phyloP scores from a whole-genome alignment of 306 rosid species.

The Senna tora region DNA sequence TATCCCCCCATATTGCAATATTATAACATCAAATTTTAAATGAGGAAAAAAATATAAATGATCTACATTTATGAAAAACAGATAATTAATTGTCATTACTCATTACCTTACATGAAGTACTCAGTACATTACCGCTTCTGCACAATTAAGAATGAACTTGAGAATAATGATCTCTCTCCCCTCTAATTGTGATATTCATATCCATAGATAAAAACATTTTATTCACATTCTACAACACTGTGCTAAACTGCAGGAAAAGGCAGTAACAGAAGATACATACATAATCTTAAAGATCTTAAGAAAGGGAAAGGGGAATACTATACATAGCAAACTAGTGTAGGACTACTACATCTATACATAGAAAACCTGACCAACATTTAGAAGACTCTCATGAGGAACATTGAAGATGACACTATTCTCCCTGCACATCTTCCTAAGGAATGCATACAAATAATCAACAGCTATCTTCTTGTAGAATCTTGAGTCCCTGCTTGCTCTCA shows the following conservation, averaged over 20 bases:
- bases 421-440: conserved; percentile 94
- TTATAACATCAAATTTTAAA: no score
- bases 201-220: conserved; percentile 22
- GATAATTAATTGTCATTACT: no score
- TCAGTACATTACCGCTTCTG: no score
- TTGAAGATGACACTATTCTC: conserved; percentile 92
- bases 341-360: conserved; percentile 56
- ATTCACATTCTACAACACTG: conserved; percentile 44
- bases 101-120: no score
- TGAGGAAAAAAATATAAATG: no score
- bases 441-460: conserved; percentile 81
- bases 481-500: conserved; percentile 77
- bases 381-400: conserved; percentile 93
- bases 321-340: neutral
- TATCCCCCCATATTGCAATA: no score
- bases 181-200: conserved; percentile 33
- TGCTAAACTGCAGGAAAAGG: conserved; percentile 27
- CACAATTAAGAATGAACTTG: no score
- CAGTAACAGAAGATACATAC: conserved; percentile 12
- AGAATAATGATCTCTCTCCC: no score
- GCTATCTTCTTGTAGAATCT: conserved; percentile 74
- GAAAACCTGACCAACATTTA: conserved; percentile 91
- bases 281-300: neutral
- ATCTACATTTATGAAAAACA: no score
- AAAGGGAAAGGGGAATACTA: neutral